phyloP scores from a whole-genome alignment of 2,329 filamentous ascomycete genomes.

The Penicillium sp. region DNA sequence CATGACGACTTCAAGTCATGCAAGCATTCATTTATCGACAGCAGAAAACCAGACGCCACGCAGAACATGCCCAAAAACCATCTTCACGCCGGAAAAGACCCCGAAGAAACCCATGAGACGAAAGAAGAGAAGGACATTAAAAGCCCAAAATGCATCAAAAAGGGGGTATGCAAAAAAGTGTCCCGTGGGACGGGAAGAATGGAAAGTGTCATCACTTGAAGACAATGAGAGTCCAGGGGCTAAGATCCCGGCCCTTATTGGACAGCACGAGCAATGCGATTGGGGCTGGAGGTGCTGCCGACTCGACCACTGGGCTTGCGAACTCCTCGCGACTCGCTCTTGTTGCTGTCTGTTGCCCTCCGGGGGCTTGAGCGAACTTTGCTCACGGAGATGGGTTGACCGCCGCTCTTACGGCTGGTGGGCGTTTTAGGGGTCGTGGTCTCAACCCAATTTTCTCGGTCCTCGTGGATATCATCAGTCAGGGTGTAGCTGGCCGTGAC shows the following conservation, averaged over 20 bases:
- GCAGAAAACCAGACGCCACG: constrained; percentile 28
- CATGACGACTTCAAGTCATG: constrained; percentile 21
- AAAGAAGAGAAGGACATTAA: constrained; percentile 17
- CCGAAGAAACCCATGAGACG: constrained; percentile 12
- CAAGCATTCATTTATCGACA: constrained; percentile 15
- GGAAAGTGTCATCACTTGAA: constrained; percentile 13
- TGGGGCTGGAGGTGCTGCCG: constrained; percentile 40
- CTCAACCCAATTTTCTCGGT: constrained; percentile 65
- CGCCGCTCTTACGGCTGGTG: constrained; percentile 52
- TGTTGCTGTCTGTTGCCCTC: constrained; percentile 36
- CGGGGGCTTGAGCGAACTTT: constrained; percentile 63
- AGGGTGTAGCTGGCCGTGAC: constrained; percentile 66
- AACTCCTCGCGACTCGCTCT: constrained; percentile 41
- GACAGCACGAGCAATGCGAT: constrained; percentile 25
- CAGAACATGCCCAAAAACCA: constrained; percentile 23
- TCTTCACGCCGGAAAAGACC: constrained; percentile 23
- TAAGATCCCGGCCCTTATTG: constrained; percentile 16
- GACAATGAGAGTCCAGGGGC: constrained; percentile 5
- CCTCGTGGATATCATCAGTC: constrained; percentile 62
- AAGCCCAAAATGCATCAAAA: constrained; percentile 20
- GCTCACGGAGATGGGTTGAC: constrained; percentile 53
- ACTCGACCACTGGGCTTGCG: constrained; percentile 49
- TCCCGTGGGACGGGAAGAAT: constrained; percentile 21
- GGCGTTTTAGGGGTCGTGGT: constrained; percentile 53
- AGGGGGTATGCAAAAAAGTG: constrained; percentile 23